Conservation (phyloP, 176 grass and related monocot genomes). For the Thalia dealbata region DNA sequence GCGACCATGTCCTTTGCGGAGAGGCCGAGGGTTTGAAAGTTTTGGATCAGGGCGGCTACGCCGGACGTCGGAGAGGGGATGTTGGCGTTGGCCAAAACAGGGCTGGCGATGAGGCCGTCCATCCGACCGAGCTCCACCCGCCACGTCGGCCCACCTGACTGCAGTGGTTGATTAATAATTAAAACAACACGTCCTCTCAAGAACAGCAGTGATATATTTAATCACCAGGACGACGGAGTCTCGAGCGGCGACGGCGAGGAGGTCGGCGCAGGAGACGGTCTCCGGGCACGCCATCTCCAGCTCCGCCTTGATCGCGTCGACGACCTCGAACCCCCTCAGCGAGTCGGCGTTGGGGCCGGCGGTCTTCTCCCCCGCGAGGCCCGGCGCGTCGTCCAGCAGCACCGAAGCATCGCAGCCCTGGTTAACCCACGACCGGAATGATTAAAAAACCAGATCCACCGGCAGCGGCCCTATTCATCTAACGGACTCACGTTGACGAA, state of each 20-base stretch:
- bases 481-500: constrained; percentile 30
- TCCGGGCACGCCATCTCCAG: constrained; percentile 57
- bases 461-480: too few species aligned
- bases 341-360: constrained; percentile 66
- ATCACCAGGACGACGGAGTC: constrained; percentile 58
- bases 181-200: background rate
- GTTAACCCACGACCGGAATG: too few species aligned
- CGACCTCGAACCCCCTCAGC: constrained; percentile 65
- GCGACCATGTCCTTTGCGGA: constrained; percentile 68
- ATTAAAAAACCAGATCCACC: too few species aligned
- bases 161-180: background rate
- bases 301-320: constrained; percentile 67
- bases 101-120: constrained; percentile 48
- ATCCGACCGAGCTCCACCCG: constrained; percentile 60
- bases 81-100: constrained; percentile 48
- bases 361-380: constrained; percentile 63
- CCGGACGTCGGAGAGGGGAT: constrained; percentile 71
- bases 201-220: too few species aligned
- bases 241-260: constrained; percentile 78
- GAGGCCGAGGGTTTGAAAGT: constrained; percentile 64
- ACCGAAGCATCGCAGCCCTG: constrained; percentile 91
- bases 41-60: constrained; percentile 60
- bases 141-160: constrained; percentile 82
- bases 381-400: constrained; percentile 57
- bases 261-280: constrained; percentile 67